These are phyloP conservation scores for Buddleja alternifolia DNA, from an alignment of 257 asterid species.

Conservation along the genomic window DNA sequence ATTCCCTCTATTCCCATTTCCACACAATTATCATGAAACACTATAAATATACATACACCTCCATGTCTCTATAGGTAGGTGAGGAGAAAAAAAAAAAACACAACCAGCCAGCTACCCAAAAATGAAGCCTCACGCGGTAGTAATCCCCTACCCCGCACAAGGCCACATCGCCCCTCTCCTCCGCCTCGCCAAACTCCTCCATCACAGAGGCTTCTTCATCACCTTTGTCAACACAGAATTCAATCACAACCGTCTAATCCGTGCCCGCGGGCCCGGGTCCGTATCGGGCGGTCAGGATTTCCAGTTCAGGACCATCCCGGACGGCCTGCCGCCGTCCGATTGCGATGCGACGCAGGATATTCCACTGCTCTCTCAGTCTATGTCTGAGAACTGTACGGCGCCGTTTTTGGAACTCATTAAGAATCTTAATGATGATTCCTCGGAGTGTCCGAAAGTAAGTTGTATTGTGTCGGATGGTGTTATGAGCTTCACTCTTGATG, in stretches of 20 bases:
- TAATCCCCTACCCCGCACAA: constrained; percentile 56
- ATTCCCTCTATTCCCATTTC: too few species aligned
- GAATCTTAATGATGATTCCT: constrained; percentile 33
- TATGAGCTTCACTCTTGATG: constrained; percentile 49
- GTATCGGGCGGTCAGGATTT: constrained; percentile 40
- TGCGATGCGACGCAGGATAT: constrained; percentile 47
- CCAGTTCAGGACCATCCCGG: constrained; percentile 51
- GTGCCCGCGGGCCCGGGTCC: constrained; percentile 44
- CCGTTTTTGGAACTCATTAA: constrained; percentile 43
- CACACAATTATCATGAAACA: too few species aligned
- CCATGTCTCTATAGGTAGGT: not conserved
- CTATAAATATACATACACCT: too few species aligned
- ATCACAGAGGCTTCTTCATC: constrained; percentile 45
- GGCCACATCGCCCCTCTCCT: constrained; percentile 56
- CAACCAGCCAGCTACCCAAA: too few species aligned
- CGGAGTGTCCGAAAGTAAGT: constrained; percentile 34
- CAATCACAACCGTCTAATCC: constrained; percentile 46
- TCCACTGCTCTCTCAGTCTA: constrained; percentile 38
- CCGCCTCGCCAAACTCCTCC: constrained; percentile 46
- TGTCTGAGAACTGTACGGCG: constrained; percentile 26
- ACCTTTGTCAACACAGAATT: constrained; percentile 56
- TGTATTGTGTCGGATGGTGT: constrained; percentile 56
- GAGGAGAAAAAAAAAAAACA: not conserved
- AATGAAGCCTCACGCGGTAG: constrained; percentile 50
- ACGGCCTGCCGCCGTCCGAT: constrained; percentile 47